A percentile compares a stretch with the other conserved stretches of the same genome.
Conservation (phyloP, 257 asterid genomes). For the Rauvolfia tetraphylla region DNA sequence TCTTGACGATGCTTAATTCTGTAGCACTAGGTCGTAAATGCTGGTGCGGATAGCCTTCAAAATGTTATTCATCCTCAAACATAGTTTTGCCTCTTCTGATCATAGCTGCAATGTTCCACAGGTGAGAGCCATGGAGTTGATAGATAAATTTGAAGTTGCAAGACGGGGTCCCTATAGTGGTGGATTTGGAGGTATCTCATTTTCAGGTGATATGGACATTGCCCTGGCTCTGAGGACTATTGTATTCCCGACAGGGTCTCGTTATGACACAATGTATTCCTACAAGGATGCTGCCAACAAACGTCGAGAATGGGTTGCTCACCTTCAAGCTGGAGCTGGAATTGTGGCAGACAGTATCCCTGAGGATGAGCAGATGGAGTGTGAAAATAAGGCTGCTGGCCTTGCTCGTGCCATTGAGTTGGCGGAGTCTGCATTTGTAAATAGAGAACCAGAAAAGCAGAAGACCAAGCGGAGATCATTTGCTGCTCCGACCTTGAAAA, state of each 20-base stretch:
- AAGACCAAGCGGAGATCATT: not conserved
- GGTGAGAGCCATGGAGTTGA: constrained; percentile 91
- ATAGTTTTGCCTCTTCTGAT: not conserved
- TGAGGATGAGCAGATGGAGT: constrained; percentile 71
- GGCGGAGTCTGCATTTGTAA: constrained; percentile 73
- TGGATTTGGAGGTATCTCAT: constrained; percentile 88
- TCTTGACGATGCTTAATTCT: not conserved
- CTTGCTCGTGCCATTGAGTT: constrained; percentile 73
- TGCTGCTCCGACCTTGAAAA: constrained; percentile 10
- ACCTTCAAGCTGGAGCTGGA: constrained; percentile 90
- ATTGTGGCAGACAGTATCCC: constrained; percentile 82
- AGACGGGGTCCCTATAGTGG: constrained; percentile 91
- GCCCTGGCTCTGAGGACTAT: constrained; percentile 74
- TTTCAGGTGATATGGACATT: constrained; percentile 74
- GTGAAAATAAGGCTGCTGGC: constrained; percentile 72
- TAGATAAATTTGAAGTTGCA: constrained; percentile 59
- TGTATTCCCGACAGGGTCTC: constrained; percentile 53
- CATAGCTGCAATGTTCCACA: constrained; percentile 21
- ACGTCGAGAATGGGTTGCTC: constrained; percentile 83
- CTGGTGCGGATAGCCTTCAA: not conserved
- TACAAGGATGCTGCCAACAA: constrained; percentile 36
- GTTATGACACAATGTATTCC: constrained; percentile 62
- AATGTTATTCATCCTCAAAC: not conserved
- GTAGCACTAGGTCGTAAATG: not conserved
- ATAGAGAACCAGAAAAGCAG: constrained; percentile 11